A percentile compares a stretch with the other conserved stretches of the same genome.
Conservation (phyloP, 352 stramenopile species). For the Phytophthora brassicae region DNA sequence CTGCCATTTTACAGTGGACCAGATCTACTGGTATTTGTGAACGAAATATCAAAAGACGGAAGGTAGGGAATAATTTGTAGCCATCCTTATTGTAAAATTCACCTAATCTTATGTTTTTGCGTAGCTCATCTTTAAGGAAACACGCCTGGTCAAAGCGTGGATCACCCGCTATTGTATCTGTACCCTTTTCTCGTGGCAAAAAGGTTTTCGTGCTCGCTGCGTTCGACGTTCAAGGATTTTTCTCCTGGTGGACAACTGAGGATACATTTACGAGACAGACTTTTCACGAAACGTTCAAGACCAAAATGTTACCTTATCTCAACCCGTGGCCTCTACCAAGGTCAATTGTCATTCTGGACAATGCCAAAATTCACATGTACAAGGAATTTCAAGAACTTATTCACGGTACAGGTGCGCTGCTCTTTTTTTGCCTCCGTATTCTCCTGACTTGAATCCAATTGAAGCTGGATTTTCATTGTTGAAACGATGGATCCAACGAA, state of each 20-base stretch:
- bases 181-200: constrained; percentile 16
- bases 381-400: constrained; percentile 2
- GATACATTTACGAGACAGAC: constrained; percentile 21
- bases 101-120: no score
- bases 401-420: background rate
- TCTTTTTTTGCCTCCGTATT: constrained; percentile 4
- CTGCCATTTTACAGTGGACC: background rate
- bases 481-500: constrained; percentile 5
- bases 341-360: constrained; percentile 28
- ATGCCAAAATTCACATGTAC: constrained; percentile 8
- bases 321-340: constrained; percentile 23
- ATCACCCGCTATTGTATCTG: constrained; percentile 6
- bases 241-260: constrained; percentile 8
- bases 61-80: no score
- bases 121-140: background rate
- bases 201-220: constrained; percentile 20
- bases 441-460: constrained; percentile 1
- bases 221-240: constrained; percentile 24
- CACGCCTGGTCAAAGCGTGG: constrained; percentile 19
- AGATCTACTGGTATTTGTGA: background rate
- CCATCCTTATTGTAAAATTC: no score
- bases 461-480: constrained; percentile 7
- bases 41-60: no score
- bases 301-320: background rate
- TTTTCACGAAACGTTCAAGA: constrained; percentile 26